Evolutionary conservation across 2,329 filamentous ascomycete species (phyloP).

Genomic region (Phaeophleospora eucalypticola): DNA sequence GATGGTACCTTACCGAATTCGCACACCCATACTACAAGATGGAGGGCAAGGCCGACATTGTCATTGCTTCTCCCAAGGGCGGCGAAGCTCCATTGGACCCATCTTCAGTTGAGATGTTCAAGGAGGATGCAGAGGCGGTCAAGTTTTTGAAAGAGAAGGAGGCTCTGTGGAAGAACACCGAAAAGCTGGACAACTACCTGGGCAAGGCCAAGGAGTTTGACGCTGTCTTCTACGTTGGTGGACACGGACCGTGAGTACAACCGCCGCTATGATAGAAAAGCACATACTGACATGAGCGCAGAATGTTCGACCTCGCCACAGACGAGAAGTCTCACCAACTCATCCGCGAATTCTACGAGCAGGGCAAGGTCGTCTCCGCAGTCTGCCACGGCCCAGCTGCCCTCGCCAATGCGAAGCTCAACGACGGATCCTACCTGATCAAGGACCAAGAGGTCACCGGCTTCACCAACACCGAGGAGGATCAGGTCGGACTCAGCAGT

Average conservation of each 20-base stretch:
- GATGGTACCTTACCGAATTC: conserved; percentile 59
- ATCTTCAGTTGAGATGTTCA: conserved; percentile 28
- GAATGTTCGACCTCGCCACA: conserved; percentile 63
- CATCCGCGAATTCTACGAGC: conserved; percentile 57
- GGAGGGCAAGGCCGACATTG: conserved; percentile 35
- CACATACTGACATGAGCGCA: conserved; percentile 5
- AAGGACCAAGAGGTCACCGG: conserved; percentile 56
- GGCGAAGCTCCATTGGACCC: conserved; percentile 38
- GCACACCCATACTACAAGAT: conserved; percentile 39
- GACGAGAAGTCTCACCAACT: conserved; percentile 54
- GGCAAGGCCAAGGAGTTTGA: conserved; percentile 59
- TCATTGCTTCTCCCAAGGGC: conserved; percentile 38
- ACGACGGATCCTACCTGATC: conserved; percentile 52
- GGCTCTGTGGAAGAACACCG: conserved; percentile 60
- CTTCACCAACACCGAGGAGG: conserved; percentile 57
- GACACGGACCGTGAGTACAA: conserved; percentile 50
- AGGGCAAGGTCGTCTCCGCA: conserved; percentile 60
- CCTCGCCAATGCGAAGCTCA: conserved; percentile 54
- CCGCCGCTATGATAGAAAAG: not conserved
- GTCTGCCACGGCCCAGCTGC: conserved; percentile 68
- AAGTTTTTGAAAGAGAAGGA: conserved; percentile 50
- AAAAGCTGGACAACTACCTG: conserved; percentile 53
- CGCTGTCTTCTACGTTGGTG: conserved; percentile 59
- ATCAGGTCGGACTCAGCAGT: conserved; percentile 35
- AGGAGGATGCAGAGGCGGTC: conserved; percentile 28